Base-by-base conservation (phyloP, 148 eudicot genomes). In the Suaeda aralocaspica region DNA sequence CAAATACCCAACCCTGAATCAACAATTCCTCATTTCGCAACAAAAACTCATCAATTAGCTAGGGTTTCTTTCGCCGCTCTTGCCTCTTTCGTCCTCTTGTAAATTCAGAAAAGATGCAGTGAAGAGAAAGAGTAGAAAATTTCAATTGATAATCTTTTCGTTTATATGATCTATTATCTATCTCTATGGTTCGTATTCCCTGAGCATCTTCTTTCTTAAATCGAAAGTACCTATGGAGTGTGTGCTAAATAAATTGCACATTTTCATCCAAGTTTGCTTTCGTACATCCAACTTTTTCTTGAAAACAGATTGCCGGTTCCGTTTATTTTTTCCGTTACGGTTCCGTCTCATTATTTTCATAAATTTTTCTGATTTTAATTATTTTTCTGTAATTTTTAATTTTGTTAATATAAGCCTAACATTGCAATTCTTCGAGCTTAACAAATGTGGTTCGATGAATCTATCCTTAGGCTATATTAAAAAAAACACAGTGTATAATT, bases 221-320 rank as follows among this genome's bases (percentile, higher is more conserved):
- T 14, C 67, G 69, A 72, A 79, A 77, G 94, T 84, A 83, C 96
- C 92, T 87, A 87, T 89, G 88, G 89, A 85, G 85, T 80, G 76
- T 30, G 82, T 79, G 96, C 89, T 25, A 9, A 59, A 9, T 55
- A 15, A 51, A 72, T 19, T 89, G 96, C 96, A 69, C 56, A 80
- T 59, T 73, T 82, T 19, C 77, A 74, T 82, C 81, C 96, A 87
- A 89, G 96, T 89, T 89, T 87, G 72, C 92, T 81, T 87, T 87
- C 92, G 92, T 13, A 89, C 18, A 89, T 53, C 30, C 53, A 82
- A 76, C 30, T 57, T 26, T 31, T 42, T 65, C 45, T 66, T 60
- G 86, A 76, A 80, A 67, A 36, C 74, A 72, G 89, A 82, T 85
- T 80, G 76, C 83, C 79, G 86, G 77, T 46, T 60, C 77, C 74